These are phyloP conservation scores for Trifolium dubium DNA, from an alignment of 306 rosid genomes.

Conservation along the genomic window DNA sequence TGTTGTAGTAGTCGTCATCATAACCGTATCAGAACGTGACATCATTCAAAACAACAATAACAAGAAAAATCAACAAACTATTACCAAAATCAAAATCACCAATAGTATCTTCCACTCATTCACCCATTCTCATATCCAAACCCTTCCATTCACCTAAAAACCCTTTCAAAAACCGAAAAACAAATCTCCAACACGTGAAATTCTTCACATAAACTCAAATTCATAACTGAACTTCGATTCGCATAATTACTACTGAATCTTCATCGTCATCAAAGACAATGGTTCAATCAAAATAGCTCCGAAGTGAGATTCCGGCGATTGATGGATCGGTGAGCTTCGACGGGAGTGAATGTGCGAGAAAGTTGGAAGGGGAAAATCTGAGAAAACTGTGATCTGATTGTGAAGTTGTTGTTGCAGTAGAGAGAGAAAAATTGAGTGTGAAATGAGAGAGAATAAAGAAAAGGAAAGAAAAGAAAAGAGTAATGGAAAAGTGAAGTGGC, in stretches of 20 bases:
- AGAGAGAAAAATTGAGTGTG: conserved; percentile 38
- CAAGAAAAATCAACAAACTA: conserved; percentile 34
- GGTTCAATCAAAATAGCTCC: not conserved
- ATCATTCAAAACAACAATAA: conserved; percentile 41
- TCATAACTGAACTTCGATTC: conserved; percentile 47
- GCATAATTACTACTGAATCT: conserved; percentile 28
- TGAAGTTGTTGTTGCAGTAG: conserved; percentile 55
- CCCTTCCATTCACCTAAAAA: conserved; percentile 52
- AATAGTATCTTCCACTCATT: conserved; percentile 45
- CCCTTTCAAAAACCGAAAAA: conserved; percentile 42
- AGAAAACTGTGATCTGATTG: conserved; percentile 61
- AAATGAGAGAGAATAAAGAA: not conserved
- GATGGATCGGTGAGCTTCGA: conserved; percentile 43
- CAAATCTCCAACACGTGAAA: conserved; percentile 24
- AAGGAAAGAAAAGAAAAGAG: conserved; percentile 38
- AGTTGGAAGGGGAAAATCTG: conserved; percentile 43
- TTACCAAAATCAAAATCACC: conserved; percentile 44
- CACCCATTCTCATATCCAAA: conserved; percentile 58
- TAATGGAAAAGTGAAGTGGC: conserved; percentile 32
- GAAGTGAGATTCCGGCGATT: conserved; percentile 43
- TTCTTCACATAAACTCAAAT: conserved; percentile 46
- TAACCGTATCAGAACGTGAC: conserved; percentile 69
- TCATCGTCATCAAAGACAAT: not conserved
- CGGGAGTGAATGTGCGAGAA: conserved; percentile 50
- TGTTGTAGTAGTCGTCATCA: conserved; percentile 62